Base-by-base conservation (phyloP, 163 green algal species). In the Dunaliella salina region DNA sequence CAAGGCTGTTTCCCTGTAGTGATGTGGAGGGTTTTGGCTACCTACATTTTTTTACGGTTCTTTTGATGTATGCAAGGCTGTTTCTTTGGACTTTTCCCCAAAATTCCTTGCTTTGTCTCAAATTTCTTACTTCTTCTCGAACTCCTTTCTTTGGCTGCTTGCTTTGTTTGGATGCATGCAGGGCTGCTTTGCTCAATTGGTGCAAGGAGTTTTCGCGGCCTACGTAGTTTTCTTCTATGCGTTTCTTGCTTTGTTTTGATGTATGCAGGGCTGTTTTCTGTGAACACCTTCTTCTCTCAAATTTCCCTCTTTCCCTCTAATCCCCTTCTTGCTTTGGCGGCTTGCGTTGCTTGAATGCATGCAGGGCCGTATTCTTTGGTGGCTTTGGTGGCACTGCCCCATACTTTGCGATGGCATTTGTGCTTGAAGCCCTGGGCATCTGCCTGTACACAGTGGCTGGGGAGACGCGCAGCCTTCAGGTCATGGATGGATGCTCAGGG, bases 331-430 rank as follows among this genome's bases (percentile, higher is more conserved):
- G n/a, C 15, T 82, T 15, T 34, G n/a, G 29, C 78, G 5, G 26
- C 29, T n/a, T 80, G 3, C 69, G 3, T n/a, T n/a, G n/a, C n/a
- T 30, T 33, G 5, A 80, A n/a, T 80, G 26, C 29, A 82, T 34
- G 45, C 81, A 85, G 81, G 81, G 81, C 46, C 13, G 29, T 81
- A 11, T 87, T 90, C 29, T 90, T 90, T 72, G 87, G 87, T 0
- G 87, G 87, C 29, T 90, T 90, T 50, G 87, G 87, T 26, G 87
- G 87, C 82, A 90, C 84, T 32, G 87, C 45, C 20, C 81, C 33
- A 26, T 90, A 80, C 84, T 90, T 90, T 69, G 82, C 63, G 26
- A n/a, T 87, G 15, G 81, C 82, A 12, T 33, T 88, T 22, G 57
- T 80, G 71, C 45, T 34, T 3, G 84, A 88, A 75, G 75, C 82